These are phyloP conservation scores for Epichloe uncinata DNA, from an alignment of 2,329 filamentous ascomycete species.

Conservation along the genomic window DNA sequence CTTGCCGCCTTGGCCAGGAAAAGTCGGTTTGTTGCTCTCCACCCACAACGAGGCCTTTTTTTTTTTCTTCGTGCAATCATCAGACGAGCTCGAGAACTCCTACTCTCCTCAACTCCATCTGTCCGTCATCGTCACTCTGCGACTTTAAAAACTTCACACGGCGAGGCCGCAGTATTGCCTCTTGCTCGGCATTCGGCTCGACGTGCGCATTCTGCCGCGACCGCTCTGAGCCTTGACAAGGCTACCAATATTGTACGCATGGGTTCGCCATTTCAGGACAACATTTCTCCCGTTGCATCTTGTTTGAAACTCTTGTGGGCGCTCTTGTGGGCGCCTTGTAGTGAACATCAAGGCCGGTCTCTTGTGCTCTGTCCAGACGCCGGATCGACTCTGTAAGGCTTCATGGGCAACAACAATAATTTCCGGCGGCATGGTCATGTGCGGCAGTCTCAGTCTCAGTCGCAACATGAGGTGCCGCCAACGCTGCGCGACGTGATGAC, in stretches of 20 bases:
- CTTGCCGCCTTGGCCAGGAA: not conserved
- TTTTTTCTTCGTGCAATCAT: too few relatives aligned
- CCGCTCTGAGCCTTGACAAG: not conserved
- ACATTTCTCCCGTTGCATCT: not conserved
- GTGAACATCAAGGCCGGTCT: not conserved
- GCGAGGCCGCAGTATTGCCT: not conserved
- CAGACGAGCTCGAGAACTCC: not conserved
- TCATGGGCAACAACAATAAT: constrained; percentile 28
- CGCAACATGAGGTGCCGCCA: constrained; percentile 15
- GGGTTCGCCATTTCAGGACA: not conserved
- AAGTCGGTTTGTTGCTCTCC: not conserved
- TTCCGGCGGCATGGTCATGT: constrained; percentile 31
- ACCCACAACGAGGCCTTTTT: constrained; percentile 1
- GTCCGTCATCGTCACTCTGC: not conserved
- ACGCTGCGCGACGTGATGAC: constrained; percentile 34
- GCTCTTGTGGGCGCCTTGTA: too few relatives aligned
- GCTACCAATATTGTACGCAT: not conserved
- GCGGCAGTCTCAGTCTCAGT: constrained; percentile 10
- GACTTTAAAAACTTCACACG: not conserved
- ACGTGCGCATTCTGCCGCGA: not conserved
- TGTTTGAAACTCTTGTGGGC: not conserved
- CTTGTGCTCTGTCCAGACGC: not conserved
- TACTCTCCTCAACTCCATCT: not conserved
- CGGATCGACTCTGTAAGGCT: too few relatives aligned
- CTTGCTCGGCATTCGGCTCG: not conserved